A percentile compares a stretch with the other conserved stretches of the same genome.
Conservation (phyloP, 2,329 filamentous ascomycete species). For the Epichloe hybrida region DNA sequence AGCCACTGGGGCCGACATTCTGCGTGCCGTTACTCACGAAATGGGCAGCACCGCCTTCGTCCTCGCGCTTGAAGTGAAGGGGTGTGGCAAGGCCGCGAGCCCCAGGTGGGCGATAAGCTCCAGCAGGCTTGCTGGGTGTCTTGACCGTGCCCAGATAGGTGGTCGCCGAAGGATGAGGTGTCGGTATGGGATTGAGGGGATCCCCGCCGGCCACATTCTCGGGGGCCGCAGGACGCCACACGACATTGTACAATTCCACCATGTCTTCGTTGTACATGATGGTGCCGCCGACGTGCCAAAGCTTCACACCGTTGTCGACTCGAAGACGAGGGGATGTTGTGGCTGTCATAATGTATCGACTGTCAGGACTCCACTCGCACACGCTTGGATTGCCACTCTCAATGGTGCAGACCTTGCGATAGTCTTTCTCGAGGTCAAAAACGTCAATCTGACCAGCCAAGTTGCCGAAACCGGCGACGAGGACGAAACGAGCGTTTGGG, state of each 20-base stretch:
- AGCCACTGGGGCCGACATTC: slow-evolving; percentile 63
- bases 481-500: slow-evolving; percentile 79
- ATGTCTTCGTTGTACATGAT: slow-evolving; percentile 96
- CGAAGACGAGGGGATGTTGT: slow-evolving; percentile 90
- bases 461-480: slow-evolving; percentile 95
- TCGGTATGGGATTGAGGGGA: slow-evolving; percentile 59
- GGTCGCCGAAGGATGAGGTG: slow-evolving; percentile 69
- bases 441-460: slow-evolving; percentile 95
- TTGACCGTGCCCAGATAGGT: slow-evolving; percentile 77
- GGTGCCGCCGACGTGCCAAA: slow-evolving; percentile 82
- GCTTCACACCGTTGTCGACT: slow-evolving; percentile 89
- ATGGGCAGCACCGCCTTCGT: slow-evolving; percentile 86
- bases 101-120: slow-evolving; percentile 88
- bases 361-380: slow-evolving; percentile 95
- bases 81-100: slow-evolving; percentile 81
- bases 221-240: slow-evolving; percentile 67
- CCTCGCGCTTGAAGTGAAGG: slow-evolving; percentile 91
- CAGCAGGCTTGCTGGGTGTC: slow-evolving; percentile 92
- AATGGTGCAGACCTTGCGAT: slow-evolving; percentile 82
- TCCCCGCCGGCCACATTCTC: slow-evolving; percentile 49
- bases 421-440: slow-evolving; percentile 91
- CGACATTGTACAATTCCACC: slow-evolving; percentile 81
- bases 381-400: slow-evolving; percentile 92
- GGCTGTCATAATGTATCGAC: slow-evolving; percentile 90
- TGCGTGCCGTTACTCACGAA: slow-evolving; percentile 64